A percentile compares a stretch with the other conserved stretches of the same genome.
These are phyloP conservation scores for Lachnellula subtilissima DNA, from an alignment of 2,329 filamentous ascomycete genomes.

Conservation along the genomic window DNA sequence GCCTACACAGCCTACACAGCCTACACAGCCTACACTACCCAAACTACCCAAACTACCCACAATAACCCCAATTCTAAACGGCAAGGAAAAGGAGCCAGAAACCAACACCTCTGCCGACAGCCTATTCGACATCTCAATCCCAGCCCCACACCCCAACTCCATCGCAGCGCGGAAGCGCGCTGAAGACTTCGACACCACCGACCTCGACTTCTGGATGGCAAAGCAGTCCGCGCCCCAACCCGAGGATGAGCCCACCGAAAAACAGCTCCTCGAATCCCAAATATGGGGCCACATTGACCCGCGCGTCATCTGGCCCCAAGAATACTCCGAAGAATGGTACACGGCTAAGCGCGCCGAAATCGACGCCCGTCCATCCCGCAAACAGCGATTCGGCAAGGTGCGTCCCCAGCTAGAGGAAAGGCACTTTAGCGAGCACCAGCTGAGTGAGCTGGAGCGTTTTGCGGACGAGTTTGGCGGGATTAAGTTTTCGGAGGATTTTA, in stretches of 20 bases:
- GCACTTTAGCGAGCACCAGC: slow-evolving; percentile 12
- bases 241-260: background rate
- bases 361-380: slow-evolving; percentile 30
- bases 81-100: background rate
- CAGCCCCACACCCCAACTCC: background rate
- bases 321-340: slow-evolving; percentile 43
- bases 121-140: background rate
- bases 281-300: slow-evolving; percentile 47
- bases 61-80: no score
- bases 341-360: slow-evolving; percentile 47
- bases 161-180: background rate
- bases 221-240: slow-evolving; percentile 4
- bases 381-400: slow-evolving; percentile 41
- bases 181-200: background rate
- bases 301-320: slow-evolving; percentile 42
- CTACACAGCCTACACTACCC: no score
- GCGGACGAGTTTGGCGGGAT: slow-evolving; percentile 16
- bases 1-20: no score
- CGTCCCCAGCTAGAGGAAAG: slow-evolving; percentile 13
- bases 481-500: slow-evolving; percentile 5
- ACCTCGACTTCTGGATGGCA: slow-evolving; percentile 1
- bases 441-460: background rate
- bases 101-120: background rate
- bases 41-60: background rate
- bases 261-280: slow-evolving; percentile 24